Percentiles rank a stretch among this genome's conserved stretches.
phyloP scores from a whole-genome alignment of 2,329 filamentous ascomycete species.

The Xylariaceae sp. region DNA sequence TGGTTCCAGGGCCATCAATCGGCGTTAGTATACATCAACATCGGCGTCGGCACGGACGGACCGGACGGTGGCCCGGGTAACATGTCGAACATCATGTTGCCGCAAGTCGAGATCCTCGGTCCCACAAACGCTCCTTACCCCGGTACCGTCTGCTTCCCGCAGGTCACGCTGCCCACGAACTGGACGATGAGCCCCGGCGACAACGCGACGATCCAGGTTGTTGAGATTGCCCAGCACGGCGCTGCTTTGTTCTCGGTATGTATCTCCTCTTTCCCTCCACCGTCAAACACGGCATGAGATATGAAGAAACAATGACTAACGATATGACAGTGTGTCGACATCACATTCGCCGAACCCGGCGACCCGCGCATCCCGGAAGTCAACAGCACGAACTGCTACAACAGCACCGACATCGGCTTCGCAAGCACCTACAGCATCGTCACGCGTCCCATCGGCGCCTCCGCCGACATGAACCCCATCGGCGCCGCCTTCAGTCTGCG shows the following conservation, averaged over 20 bases:
- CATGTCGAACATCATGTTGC: slow-evolving; percentile 79
- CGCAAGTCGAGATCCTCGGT: slow-evolving; percentile 76
- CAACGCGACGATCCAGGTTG: slow-evolving; percentile 70
- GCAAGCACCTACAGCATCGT: slow-evolving; percentile 68
- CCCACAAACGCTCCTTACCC: slow-evolving; percentile 80
- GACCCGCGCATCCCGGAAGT: slow-evolving; percentile 64
- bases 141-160: slow-evolving; percentile 82
- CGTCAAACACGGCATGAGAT: too few species aligned
- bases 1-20: slow-evolving; percentile 89
- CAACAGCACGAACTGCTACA: slow-evolving; percentile 81
- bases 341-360: slow-evolving; percentile 77
- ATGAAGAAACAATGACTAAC: too few species aligned
- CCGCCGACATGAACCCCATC: slow-evolving; percentile 31
- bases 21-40: slow-evolving; percentile 83
- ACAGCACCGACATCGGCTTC: slow-evolving; percentile 73
- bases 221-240: slow-evolving; percentile 66
- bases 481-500: slow-evolving; percentile 26
- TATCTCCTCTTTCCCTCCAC: too few species aligned
- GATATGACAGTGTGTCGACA: slow-evolving; percentile 73
- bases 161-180: slow-evolving; percentile 75
- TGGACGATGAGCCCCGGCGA: slow-evolving; percentile 71
- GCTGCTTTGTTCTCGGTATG: slow-evolving; percentile 65
- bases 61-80: slow-evolving; percentile 65
- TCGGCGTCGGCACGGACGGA: slow-evolving; percentile 71
- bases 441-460: slow-evolving; percentile 39